phyloP scores from a whole-genome alignment of 2,329 filamentous ascomycete species.

The Hyphodiscus sp. region DNA sequence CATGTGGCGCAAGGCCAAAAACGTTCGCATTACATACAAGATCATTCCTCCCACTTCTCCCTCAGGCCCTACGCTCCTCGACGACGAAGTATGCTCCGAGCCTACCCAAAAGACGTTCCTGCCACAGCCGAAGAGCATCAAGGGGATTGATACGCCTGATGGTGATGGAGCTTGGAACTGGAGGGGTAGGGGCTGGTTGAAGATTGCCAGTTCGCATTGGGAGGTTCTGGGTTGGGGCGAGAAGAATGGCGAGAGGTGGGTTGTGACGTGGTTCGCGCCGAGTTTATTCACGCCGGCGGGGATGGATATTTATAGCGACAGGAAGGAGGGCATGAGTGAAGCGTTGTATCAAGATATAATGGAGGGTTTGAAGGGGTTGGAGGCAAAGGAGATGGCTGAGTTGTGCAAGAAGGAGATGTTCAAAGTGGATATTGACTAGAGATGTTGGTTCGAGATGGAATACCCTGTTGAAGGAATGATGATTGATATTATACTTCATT shows the following conservation, averaged over 20 bases:
- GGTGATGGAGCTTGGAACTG: conserved; percentile 56
- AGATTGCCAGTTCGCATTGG: conserved; percentile 70
- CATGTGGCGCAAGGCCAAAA: conserved; percentile 76
- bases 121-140: conserved; percentile 50
- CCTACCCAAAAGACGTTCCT: conserved; percentile 35
- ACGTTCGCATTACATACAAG: conserved; percentile 73
- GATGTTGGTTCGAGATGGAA: neutral
- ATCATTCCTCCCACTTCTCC: conserved; percentile 35
- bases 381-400: conserved; percentile 44
- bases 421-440: conserved; percentile 32
- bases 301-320: conserved; percentile 68
- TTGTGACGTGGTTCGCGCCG: conserved; percentile 77
- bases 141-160: conserved; percentile 54
- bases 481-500: neutral
- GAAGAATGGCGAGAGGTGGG: conserved; percentile 50
- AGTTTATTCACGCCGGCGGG: conserved; percentile 80
- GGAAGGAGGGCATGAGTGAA: conserved; percentile 51
- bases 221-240: conserved; percentile 71
- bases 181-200: conserved; percentile 70
- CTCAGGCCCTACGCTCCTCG: conserved; percentile 36
- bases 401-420: conserved; percentile 46
- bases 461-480: conserved; percentile 1
- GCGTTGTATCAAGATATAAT: conserved; percentile 52
- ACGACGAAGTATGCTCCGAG: conserved; percentile 68
- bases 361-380: conserved; percentile 44